Base-by-base conservation (phyloP, 202 grass and related monocot genomes). In the Saccharum hybrid region DNA sequence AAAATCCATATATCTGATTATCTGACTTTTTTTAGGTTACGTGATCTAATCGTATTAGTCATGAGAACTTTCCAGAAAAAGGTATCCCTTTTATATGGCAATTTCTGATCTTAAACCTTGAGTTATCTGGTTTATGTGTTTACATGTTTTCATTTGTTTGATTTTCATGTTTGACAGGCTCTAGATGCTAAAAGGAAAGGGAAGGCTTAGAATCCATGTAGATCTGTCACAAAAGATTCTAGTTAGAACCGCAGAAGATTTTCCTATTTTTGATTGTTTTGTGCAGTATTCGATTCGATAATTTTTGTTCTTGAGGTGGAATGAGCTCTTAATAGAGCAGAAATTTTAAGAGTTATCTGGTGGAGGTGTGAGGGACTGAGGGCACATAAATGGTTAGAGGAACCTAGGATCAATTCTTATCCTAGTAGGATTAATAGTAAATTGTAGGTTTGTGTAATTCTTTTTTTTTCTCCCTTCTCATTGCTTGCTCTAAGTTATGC, bases 11-110 rank as follows among this genome's bases (percentile, higher is more conserved):
- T 15, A 76, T 93, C 66, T 86, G 78, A 79, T 83, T 48, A 30
- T 46, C 18, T 56, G 16, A 11, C 75, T 23, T 49, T 83, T 80
- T 88, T 77, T 82, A 98, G 96, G 81, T 88, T 90, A 42, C 93
- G 93, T 7, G 96, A 98, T 83, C 68, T 98, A 61, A 95, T 98
- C 31, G 96, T 96, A 78, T 68, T 96, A 66, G 90, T 94, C 56
- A 85, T 96, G 81, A 95, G 93, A 94, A 86, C 83, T 85, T 98
- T 98, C 67, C 91, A 90, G 88, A 86, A 74, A 34, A 96, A 95
- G 96, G 96, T 98, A 92, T 68, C 71, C 86, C 63, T 71, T 76
- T 26, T 49, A 64, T 78, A 54, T 36, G 19, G 4, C 64, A 78
- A 74, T 70, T 89, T 72, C 11, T 66, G 46, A 78, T 78, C 66